A percentile compares a stretch with the other conserved stretches of the same genome.
Evolutionary conservation across 2,329 filamentous ascomycete genomes (phyloP).

Genomic region (Leptographium radiaticola): DNA sequence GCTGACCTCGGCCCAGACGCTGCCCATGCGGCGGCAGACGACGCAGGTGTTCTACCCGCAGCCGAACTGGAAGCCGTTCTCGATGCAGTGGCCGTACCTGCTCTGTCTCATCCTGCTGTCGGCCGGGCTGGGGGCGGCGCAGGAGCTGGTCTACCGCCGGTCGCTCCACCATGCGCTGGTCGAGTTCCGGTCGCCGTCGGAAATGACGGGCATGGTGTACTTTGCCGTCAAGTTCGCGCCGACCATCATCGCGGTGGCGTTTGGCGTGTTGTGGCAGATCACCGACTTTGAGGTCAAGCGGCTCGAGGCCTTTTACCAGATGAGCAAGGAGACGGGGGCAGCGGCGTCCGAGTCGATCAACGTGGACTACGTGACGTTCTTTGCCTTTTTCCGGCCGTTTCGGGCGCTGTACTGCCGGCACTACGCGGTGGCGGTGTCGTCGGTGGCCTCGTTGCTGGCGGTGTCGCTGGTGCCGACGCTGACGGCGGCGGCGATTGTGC

Average conservation of each 20-base stretch:
- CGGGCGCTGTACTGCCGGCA: slow-evolving; percentile 49
- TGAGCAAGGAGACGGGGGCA: slow-evolving; percentile 47
- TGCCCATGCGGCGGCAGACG: slow-evolving; percentile 20
- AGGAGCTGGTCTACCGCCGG: slow-evolving; percentile 42
- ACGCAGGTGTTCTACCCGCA: slow-evolving; percentile 46
- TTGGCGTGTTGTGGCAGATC: slow-evolving; percentile 53
- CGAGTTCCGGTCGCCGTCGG: slow-evolving; percentile 32
- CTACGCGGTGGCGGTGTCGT: slow-evolving; percentile 55
- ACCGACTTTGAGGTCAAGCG: slow-evolving; percentile 53
- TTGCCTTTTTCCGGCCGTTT: slow-evolving; percentile 52
- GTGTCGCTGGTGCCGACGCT: slow-evolving; percentile 57
- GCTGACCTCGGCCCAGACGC: neutral
- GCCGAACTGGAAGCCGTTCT: slow-evolving; percentile 54
- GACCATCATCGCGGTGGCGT: slow-evolving; percentile 46
- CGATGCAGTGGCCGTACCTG: slow-evolving; percentile 51
- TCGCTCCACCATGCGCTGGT: slow-evolving; percentile 33
- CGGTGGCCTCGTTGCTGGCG: slow-evolving; percentile 49
- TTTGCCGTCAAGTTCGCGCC: slow-evolving; percentile 52
- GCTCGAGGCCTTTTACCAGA: slow-evolving; percentile 54
- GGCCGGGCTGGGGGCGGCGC: slow-evolving; percentile 32
- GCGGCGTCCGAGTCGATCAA: slow-evolving; percentile 55
- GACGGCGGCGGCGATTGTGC: slow-evolving; percentile 46
- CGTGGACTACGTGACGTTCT: slow-evolving; percentile 59
- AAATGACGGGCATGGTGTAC: slow-evolving; percentile 39
- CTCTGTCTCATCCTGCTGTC: slow-evolving; percentile 39